Base-by-base conservation (phyloP, 441 rosid species). In the Geranium incanum region DNA sequence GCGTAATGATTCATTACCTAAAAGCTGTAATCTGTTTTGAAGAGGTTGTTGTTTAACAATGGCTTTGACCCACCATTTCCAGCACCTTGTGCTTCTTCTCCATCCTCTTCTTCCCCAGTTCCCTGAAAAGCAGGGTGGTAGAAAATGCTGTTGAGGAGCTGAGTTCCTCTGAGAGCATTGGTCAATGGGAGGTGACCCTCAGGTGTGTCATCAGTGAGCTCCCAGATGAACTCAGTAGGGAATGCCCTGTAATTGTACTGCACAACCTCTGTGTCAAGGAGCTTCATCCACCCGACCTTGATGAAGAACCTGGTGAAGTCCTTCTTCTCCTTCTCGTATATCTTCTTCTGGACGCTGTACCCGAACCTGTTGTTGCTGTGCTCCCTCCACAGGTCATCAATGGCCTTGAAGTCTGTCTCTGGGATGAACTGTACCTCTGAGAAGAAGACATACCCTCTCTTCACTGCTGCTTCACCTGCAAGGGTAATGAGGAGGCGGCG, bases 261-360 rank as follows among this genome's bases (percentile, higher is more conserved):
- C 78, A 82, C 92, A 0, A 91, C 77, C 68, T 94, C 98, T 1
- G 93, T 88, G 65, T 88, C 92, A 0, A 94, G 95, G 72, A 86
- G 90, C 85, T 94, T 94, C 98, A 94, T 94, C 98, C 98, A 94
- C 4, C 91, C 92, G 1, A 86, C 79, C 68, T 81, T 89, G 69
- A 94, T 12, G 77, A 94, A 94, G 64, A 91, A 86, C 33, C 66
- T 87, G 87, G 87, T 80, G 87, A 94, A 90, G 70, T 94, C 97
- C 77, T 78, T 86, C 66, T 84, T 71, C 4, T 48, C 80, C 59
- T 88, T 91, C 1, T 86, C 55, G 92, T 92, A 90, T 23, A 87
- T 81, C 57, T 73, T 86, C 81, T 83, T 88, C 12, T 94, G 98
- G 7, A 91, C 81, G 33, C 92, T 86, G 86, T 94, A 91, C 3